Evolutionary conservation across 768 basidiomycete genomes (phyloP).

Genomic region (Tulasnella calospora): DNA sequence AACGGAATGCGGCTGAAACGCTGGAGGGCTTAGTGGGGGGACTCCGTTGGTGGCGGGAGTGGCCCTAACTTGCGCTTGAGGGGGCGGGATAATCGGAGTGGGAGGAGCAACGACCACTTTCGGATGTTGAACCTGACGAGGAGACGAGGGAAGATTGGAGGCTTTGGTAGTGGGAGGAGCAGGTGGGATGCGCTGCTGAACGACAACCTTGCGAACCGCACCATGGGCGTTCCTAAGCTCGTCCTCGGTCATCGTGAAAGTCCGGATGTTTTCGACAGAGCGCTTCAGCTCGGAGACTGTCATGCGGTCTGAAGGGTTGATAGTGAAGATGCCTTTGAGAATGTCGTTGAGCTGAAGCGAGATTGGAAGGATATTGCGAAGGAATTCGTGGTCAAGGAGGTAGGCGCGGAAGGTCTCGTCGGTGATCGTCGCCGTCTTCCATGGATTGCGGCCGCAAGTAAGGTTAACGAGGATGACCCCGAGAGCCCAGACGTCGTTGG

Average conservation of each 20-base stretch:
- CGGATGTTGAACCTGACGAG: not conserved
- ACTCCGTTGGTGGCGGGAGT: not conserved
- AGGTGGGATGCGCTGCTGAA: constrained; percentile 18
- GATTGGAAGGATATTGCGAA: constrained; percentile 66
- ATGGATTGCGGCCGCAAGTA: constrained; percentile 71
- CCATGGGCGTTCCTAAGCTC: constrained; percentile 41
- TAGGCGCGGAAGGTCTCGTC: constrained; percentile 80
- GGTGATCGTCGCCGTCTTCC: constrained; percentile 57
- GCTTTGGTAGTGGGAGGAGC: not conserved
- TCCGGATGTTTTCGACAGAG: constrained; percentile 51
- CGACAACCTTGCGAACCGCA: constrained; percentile 28
- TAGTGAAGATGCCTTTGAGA: constrained; percentile 66
- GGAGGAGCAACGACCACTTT: not conserved
- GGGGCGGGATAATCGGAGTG: not conserved
- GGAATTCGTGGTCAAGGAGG: constrained; percentile 58
- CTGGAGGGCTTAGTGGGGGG: not conserved
- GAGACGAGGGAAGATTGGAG: not conserved
- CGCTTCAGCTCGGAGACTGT: constrained; percentile 56
- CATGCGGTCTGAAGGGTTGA: constrained; percentile 58
- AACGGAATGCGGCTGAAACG: not conserved
- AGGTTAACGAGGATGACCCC: constrained; percentile 70
- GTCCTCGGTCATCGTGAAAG: constrained; percentile 56
- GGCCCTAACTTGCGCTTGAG: not conserved
- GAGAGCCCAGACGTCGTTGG: constrained; percentile 51
- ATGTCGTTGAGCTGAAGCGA: constrained; percentile 59